Conservation (phyloP, 164 flowering plant species). For the Umbellularia californica region DNA sequence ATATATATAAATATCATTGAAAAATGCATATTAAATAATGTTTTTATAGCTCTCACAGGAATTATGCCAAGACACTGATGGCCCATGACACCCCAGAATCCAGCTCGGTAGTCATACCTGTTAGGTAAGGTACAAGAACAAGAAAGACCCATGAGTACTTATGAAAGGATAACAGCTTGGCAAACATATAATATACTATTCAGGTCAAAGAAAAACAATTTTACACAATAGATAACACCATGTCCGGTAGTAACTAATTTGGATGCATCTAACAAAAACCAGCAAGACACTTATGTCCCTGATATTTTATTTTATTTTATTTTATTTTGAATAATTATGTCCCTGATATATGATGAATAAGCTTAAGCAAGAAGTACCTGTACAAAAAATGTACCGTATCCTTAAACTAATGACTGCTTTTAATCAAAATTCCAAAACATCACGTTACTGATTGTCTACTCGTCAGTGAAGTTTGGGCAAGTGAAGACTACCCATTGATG, state of each 20-base stretch:
- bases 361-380: not conserved
- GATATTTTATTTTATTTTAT: not conserved
- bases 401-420: not conserved
- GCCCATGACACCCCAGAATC: conserved; percentile 95
- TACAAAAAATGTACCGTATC: not conserved
- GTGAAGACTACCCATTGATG: too few species aligned
- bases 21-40: too few species aligned
- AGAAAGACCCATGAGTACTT: not conserved
- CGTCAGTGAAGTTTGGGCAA: not conserved
- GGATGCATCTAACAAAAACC: not conserved
- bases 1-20: not conserved
- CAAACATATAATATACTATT: not conserved
- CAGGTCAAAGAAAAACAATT: conserved; percentile 1
- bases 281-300: not conserved
- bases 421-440: not conserved
- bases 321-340: not conserved
- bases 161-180: not conserved
- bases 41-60: conserved; percentile 49
- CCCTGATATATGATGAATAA: not conserved
- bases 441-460: not conserved
- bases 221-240: not conserved
- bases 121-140: conserved; percentile 2
- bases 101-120: conserved; percentile 93
- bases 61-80: conserved; percentile 88
- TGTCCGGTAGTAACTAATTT: not conserved